phyloP scores from a whole-genome alignment of 768 basidiomycete genomes.

The Pilatotrama ljubarskyi region DNA sequence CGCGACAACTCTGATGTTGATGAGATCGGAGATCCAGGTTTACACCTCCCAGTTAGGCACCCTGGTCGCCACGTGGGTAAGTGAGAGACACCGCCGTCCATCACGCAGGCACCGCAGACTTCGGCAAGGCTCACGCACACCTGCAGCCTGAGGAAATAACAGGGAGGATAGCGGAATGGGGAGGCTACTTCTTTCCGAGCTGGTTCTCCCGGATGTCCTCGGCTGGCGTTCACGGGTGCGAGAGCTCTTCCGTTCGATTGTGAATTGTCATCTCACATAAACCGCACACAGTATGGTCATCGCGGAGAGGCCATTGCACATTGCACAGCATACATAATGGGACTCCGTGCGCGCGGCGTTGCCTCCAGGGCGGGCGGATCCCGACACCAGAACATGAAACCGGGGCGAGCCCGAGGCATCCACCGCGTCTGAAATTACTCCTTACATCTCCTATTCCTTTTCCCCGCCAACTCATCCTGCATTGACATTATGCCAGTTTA shows the following conservation, averaged over 20 bases:
- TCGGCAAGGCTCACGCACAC: neutral
- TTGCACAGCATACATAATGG: too few species aligned
- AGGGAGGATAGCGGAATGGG: too few species aligned
- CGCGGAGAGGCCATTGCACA: too few species aligned
- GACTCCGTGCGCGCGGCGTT: neutral
- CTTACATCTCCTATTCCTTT: neutral
- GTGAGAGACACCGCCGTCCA: neutral
- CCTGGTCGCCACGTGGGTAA: neutral
- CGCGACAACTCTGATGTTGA: constrained; percentile 4
- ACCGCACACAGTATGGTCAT: too few species aligned
- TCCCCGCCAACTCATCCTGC: neutral
- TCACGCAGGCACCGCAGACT: neutral
- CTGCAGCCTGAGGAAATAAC: neutral
- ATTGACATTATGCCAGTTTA: neutral
- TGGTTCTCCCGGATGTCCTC: too few species aligned
- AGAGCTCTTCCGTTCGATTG: too few species aligned
- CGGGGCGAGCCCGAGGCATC: neutral
- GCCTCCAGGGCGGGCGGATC: neutral
- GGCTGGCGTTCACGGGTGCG: too few species aligned
- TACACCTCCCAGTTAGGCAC: neutral
- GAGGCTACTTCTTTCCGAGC: too few species aligned
- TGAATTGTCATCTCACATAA: too few species aligned
- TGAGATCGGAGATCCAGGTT: constrained; percentile 1
- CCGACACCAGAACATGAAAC: neutral
- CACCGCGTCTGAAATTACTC: neutral